Evolutionary conservation across 2,329 filamentous ascomycete species (phyloP), one percentile per base, ranked within the genome.

Genomic region (Fusarium devonianum): DNA sequence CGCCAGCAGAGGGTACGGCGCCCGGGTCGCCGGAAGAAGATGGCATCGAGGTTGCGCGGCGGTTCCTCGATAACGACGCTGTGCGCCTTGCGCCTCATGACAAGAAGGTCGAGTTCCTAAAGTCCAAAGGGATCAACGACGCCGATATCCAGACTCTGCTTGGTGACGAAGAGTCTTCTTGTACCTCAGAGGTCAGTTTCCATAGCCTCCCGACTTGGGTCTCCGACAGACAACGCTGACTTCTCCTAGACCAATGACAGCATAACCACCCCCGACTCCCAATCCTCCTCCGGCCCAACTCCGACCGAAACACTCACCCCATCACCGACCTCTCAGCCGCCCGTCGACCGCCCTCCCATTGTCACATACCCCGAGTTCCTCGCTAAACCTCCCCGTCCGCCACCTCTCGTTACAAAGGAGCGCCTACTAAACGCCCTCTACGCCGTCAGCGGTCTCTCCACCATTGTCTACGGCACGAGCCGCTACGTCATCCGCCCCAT

Each of bases 71-170:
- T 39, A 87, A 95, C 52, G 84, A 89, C 7, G 78, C 80, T 14
- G 89, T 96, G 48, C 84, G 81, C 49, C 75, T 87, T 70, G 84
- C 87, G 23, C 78, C 87, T 0, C 78, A 79, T 33, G 87, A 90
- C 46, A 86, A 85, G 71, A 96, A 96, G 74, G 76, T 82, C 14
- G 81, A 82, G 7, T 96, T 96, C 62, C 75, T 97, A 2, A 80
- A 86, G 65, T 83, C 83, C 39, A 97, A 97, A 69, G 90, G 90
- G 4, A 75, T 96, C 7, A 74, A 73, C 4, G 74, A 81, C 4
- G 77, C 80, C 22, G 85, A 93, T 53, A 90, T 96, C 53, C 76
- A 89, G 59, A 75, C 76, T 38, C 75, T 96, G 7, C 73, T 96
- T 12, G 67, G 57, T 4, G 65, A 71, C 13, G 58, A 64, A 14